These are phyloP conservation scores for Psilocybe tampanensis DNA, from an alignment of 768 basidiomycete genomes.

Conservation along the genomic window DNA sequence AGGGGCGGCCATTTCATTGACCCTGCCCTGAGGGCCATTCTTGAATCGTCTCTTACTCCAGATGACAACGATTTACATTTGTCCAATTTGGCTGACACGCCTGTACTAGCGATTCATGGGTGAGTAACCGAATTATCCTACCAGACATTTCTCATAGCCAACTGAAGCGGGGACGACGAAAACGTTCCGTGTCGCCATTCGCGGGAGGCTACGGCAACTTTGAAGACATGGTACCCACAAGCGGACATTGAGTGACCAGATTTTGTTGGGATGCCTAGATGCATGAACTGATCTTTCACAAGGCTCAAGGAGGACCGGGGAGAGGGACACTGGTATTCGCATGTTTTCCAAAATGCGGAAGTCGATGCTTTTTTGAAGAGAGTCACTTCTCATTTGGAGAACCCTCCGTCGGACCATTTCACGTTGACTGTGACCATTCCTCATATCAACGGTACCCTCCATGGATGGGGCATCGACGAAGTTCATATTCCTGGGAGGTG, in stretches of 20 bases:
- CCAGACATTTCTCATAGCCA: not conserved
- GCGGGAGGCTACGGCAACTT: slow-evolving; percentile 59
- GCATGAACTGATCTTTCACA: not conserved
- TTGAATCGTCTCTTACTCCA: slow-evolving; percentile 73
- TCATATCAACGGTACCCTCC: slow-evolving; percentile 65
- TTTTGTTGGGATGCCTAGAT: not conserved
- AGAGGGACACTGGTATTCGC: slow-evolving; percentile 71
- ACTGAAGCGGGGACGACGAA: slow-evolving; percentile 67
- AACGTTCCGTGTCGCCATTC: slow-evolving; percentile 91
- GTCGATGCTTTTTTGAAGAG: slow-evolving; percentile 61
- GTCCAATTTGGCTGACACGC: slow-evolving; percentile 71
- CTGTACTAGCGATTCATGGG: slow-evolving; percentile 82
- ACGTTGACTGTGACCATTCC: slow-evolving; percentile 77
- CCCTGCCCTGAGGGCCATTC: slow-evolving; percentile 68
- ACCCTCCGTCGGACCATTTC: slow-evolving; percentile 38
- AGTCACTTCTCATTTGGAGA: slow-evolving; percentile 13
- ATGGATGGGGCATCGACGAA: slow-evolving; percentile 68
- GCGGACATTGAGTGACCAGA: slow-evolving; percentile 49
- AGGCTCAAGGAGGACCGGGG: slow-evolving; percentile 67
- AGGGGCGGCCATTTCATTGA: slow-evolving; percentile 71
- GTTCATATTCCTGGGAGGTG: slow-evolving; percentile 72
- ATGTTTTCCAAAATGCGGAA: slow-evolving; percentile 53
- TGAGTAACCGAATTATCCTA: slow-evolving; percentile 28
- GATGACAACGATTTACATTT: slow-evolving; percentile 90
- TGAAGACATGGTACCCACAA: slow-evolving; percentile 58